Percentiles rank a stretch among this genome's conserved stretches.
Conservation (phyloP, 2,329 filamentous ascomycete genomes). For the Xylaria sp. region DNA sequence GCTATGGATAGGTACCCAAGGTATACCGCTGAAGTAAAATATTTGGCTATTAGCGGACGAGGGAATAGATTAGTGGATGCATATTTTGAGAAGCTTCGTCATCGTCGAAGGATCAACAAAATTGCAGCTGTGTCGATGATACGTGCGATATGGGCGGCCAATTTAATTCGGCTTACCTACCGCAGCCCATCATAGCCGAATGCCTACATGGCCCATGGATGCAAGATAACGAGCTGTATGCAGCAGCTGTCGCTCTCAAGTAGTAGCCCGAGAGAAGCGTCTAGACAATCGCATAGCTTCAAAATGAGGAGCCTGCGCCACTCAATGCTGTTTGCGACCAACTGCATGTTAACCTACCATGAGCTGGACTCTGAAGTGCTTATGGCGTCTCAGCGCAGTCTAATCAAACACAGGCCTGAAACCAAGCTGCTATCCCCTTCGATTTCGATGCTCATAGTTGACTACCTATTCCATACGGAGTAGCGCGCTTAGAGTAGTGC, state of each 20-base stretch:
- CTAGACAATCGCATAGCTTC: conserved; percentile 16
- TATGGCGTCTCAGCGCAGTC: conserved; percentile 26
- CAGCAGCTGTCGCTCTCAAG: conserved; percentile 19
- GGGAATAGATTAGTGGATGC: conserved; percentile 21
- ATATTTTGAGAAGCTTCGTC: conserved; percentile 33
- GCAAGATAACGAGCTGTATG: conserved; percentile 30
- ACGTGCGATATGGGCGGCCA: conserved; percentile 21
- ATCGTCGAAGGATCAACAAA: conserved; percentile 25
- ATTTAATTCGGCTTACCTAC: conserved; percentile 25
- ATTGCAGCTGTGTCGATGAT: conserved; percentile 25
- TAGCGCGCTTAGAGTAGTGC: neutral
- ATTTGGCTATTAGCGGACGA: conserved; percentile 18
- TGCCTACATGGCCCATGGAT: conserved; percentile 2
- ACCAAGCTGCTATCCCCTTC: neutral
- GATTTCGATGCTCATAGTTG: neutral
- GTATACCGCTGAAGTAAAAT: conserved; percentile 7
- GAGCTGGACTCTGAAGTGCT: conserved; percentile 23
- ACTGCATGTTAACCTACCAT: conserved; percentile 29
- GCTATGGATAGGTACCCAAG: conserved; percentile 1
- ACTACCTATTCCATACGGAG: neutral
- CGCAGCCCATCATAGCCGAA: conserved; percentile 8
- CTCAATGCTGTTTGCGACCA: conserved; percentile 30
- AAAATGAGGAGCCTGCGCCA: conserved; percentile 32
- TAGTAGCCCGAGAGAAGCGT: conserved; percentile 21
- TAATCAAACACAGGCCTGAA: neutral